These are phyloP conservation scores for Diaporthe australafricana DNA, from an alignment of 2,329 filamentous ascomycete genomes.

Conservation along the genomic window DNA sequence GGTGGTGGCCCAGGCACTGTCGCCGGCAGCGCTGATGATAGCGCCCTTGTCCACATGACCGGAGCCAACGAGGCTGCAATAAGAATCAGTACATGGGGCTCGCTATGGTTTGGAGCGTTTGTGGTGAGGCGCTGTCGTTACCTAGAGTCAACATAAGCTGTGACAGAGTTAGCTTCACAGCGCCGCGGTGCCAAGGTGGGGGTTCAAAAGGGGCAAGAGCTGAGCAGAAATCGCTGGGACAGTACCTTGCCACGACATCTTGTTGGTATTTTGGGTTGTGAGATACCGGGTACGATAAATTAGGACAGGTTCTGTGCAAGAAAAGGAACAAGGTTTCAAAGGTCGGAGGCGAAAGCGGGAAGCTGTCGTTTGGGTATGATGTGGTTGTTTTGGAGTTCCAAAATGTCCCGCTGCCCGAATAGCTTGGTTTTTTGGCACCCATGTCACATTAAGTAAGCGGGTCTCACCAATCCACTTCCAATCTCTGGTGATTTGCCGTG, in stretches of 20 bases:
- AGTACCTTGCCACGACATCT: constrained; percentile 81
- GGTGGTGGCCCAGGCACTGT: constrained; percentile 82
- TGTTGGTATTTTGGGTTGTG: constrained; percentile 44
- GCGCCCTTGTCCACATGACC: constrained; percentile 86
- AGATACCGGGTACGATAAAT: constrained; percentile 35
- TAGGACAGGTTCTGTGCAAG: constrained; percentile 19
- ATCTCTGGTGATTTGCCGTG: constrained; percentile 16
- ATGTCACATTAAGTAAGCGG: constrained; percentile 36
- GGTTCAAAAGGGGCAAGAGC: constrained; percentile 39
- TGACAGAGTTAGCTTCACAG: constrained; percentile 46
- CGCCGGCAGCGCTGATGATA: constrained; percentile 84
- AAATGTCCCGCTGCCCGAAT: constrained; percentile 25
- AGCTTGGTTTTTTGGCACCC: constrained; percentile 33
- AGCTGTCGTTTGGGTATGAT: constrained; percentile 30
- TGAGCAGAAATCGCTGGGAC: constrained; percentile 28
- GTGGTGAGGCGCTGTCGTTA: constrained; percentile 45
- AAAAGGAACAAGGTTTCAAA: constrained; percentile 15
- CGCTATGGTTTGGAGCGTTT: constrained; percentile 2
- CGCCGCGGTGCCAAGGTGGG: constrained; percentile 41
- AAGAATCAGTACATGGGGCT: constrained; percentile 12
- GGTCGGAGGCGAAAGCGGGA: constrained; percentile 19
- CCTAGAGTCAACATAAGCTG: constrained; percentile 66
- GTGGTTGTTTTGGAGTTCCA: constrained; percentile 31
- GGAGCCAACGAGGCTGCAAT: constrained; percentile 78
- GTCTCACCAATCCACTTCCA: constrained; percentile 32